Conservation (phyloP, 306 rosid genomes). For the Adenanthera pavonina region DNA sequence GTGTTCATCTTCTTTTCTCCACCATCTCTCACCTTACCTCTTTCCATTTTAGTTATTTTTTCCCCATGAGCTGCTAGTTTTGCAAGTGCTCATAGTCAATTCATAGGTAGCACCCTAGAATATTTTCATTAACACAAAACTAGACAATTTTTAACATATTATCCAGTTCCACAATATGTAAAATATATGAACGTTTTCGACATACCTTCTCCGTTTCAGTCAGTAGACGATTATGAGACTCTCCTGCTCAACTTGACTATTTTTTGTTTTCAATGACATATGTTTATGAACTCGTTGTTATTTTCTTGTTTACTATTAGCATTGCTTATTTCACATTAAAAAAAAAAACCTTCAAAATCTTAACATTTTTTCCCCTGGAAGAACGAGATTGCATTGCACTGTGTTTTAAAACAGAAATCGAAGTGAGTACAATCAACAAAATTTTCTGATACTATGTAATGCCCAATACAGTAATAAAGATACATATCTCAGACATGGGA, state of each 20-base stretch:
- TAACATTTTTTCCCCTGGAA: background rate
- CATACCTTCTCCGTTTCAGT: too few relatives aligned
- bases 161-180: too few relatives aligned
- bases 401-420: background rate
- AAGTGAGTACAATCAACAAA: background rate
- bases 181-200: too few relatives aligned
- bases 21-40: background rate
- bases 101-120: background rate
- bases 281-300: background rate
- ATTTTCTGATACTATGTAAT: background rate
- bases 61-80: background rate
- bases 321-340: background rate
- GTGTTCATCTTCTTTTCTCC: background rate
- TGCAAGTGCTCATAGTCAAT: background rate
- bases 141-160: background rate
- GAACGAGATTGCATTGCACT: background rate
- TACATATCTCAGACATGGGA: conserved; percentile 5
- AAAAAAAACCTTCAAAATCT: background rate
- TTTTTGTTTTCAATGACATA: background rate
- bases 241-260: too few relatives aligned
- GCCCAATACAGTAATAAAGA: background rate
- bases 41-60: background rate
- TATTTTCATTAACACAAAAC: background rate
- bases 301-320: background rate
- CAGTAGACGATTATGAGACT: too few relatives aligned